Base-by-base conservation (phyloP, 2,329 filamentous ascomycete genomes). In the Neonectria coccinea region DNA sequence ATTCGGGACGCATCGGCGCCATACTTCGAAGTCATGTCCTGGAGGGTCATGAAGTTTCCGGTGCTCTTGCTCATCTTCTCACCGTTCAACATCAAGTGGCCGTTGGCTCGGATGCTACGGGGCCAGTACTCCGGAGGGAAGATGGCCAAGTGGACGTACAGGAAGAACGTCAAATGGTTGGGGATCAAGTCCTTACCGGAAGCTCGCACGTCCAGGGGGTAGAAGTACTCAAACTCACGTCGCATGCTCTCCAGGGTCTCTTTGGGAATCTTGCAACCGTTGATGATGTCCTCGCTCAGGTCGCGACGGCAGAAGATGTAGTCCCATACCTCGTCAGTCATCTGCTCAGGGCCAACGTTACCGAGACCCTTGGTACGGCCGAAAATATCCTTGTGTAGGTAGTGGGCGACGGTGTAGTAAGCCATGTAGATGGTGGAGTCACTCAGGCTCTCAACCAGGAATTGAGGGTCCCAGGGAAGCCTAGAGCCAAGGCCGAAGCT, bases 51-150 rank as follows among this genome's bases (percentile, higher is more conserved):
- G 84, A 99, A 99, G 83, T 98, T 99, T 67, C 96, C 96, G 0
- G 94, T 97, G 58, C 91, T 95, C 84, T 99, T 99, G 78, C 90
- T 92, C 96, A 99, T 99, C 87, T 99, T 99, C 78, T 97, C 93
- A 54, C 95, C 95, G 78, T 99, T 99, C 69, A 99, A 85, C 79
- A 97, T 89, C 74, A 98, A 82, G 81, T 98, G 95, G 1, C 96
- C 96, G 76, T 99, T 99, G 67, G 92, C 90, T 69, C 96, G 91
- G 70, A 98, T 86, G 67, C 90, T 90, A 56, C 87, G 87, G 11
- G 96, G 96, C 94, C 95, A 97, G 84, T 94, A 97, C 78, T 95
- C 88, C 64, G 88, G 87, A 12, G 90, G 88, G 85, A 97, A 98
- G 47, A 99, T 86, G 11, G 96, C 96, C 69, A 96, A 80, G 79